Percentiles rank a stretch among this genome's conserved stretches.
These are phyloP conservation scores for Sordaria brevicollis DNA, from an alignment of 495 filamentous ascomycete species.

Conservation along the genomic window DNA sequence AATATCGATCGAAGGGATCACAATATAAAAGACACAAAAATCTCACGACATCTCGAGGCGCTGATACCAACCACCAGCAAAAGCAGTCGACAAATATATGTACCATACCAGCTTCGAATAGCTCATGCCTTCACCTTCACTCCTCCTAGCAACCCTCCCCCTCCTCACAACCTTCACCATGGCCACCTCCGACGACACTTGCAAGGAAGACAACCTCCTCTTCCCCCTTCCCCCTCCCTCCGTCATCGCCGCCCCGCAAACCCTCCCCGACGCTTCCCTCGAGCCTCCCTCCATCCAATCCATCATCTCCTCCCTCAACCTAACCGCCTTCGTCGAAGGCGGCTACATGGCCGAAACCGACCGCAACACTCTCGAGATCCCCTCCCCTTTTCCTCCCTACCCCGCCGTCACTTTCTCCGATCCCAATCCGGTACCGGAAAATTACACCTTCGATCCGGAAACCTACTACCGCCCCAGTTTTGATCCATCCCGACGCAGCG, in stretches of 20 bases:
- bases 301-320: constrained; percentile 34
- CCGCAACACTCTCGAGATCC: constrained; percentile 36
- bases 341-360: constrained; percentile 58
- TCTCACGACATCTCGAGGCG: background rate
- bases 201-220: background rate
- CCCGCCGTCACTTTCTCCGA: constrained; percentile 3
- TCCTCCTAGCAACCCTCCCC: background rate
- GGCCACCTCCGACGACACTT: too few relatives aligned
- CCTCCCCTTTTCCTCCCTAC: constrained; percentile 36
- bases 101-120: too few relatives aligned
- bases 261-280: constrained; percentile 8
- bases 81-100: too few relatives aligned
- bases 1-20: background rate
- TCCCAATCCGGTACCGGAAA: background rate
- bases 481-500: constrained; percentile 25
- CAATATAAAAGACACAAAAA: background rate
- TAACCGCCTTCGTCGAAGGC: constrained; percentile 49
- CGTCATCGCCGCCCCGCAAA: constrained; percentile 15
- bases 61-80: too few relatives aligned
- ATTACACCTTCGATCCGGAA: background rate
- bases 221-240: background rate
- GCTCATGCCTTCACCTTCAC: background rate
- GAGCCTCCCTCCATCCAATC: constrained; percentile 27
- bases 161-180: background rate
- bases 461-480: constrained; percentile 19